Base-by-base conservation (phyloP, 2,329 filamentous ascomycete species). In the Sporothrix sp. region DNA sequence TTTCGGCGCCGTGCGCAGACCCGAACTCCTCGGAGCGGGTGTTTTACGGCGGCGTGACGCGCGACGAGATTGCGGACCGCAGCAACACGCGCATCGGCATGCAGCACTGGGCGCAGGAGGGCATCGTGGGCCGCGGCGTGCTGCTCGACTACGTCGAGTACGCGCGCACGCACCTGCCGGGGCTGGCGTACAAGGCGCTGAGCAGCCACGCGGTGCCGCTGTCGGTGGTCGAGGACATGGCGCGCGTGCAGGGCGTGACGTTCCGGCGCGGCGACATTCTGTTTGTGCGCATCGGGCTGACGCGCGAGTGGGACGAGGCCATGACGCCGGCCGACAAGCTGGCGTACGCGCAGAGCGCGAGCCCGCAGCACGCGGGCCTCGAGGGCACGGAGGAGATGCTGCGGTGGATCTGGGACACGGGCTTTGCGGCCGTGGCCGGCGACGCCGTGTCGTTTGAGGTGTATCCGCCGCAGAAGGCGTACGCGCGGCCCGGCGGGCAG, bases 191-290 rank as follows among this genome's bases (percentile, higher is more conserved):
- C 37, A 51, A 45, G 38, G 58, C 67, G 21, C 65, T 76, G 57
- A 65, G 70, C 28, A 58, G 63, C 16, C 63, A 72, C 58, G 58
- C 62, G 25, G 63, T 73, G 37, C 60, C 61, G 35, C 57, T 60
- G 3, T 13, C 9, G 21, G 60, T 44, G 1, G 56, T 70, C 0
- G 51, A 61, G 1, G 59, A 63, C 3, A 61, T 69, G 6, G 71
- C 71, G 1, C 66, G 70, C 49, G 66, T 65, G 43, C 62, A 65
- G n/a, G 63, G 66, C 5, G 64, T 74, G n/a, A 65, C 60, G 0
- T 74, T 77, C 43, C 65, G 66, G 37, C 64, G 62, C 2, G 76
- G 75, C 2, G 76, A 78, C 50, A 71, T 78, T n/a, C 63, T 79
- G 7, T 68, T 79, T 51, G 62, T 75, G 6, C 68, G 72, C 16